Percentiles rank a stretch among this genome's conserved stretches.
Evolutionary conservation across 441 rosid genomes (phyloP).

Genomic region (Gossypium davidsonii): DNA sequence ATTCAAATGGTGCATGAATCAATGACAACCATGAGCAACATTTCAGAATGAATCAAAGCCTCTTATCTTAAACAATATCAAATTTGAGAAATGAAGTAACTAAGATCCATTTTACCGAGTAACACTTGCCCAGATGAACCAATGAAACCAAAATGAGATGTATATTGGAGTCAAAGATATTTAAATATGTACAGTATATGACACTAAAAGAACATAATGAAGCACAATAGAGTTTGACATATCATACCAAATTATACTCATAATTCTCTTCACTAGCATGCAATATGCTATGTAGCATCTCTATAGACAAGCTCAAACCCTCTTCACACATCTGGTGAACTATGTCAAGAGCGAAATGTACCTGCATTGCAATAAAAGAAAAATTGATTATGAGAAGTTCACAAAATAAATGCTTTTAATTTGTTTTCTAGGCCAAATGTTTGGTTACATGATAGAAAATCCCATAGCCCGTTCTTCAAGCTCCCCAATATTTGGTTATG

Average conservation of each 20-base stretch:
- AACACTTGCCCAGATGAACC: neutral
- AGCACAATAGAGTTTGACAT: neutral
- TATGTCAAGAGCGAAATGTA: conserved; percentile 62
- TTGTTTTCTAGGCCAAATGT: neutral
- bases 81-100: neutral
- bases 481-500: neutral
- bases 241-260: conserved; percentile 63
- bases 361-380: conserved; percentile 39
- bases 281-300: conserved; percentile 44
- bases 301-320: conserved; percentile 41
- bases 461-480: neutral
- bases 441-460: neutral
- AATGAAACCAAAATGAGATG: neutral
- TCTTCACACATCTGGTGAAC: conserved; percentile 55
- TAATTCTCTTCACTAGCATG: conserved; percentile 42
- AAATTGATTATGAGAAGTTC: conserved; percentile 3
- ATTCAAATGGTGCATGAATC: neutral
- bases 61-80: neutral
- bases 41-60: neutral
- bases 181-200: neutral
- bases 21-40: neutral
- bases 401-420: neutral
- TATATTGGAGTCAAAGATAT: neutral
- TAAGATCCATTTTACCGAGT: neutral
- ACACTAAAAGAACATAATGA: neutral